Base-by-base conservation (phyloP, 2,329 filamentous ascomycete genomes). In the Aspergillus sp. region DNA sequence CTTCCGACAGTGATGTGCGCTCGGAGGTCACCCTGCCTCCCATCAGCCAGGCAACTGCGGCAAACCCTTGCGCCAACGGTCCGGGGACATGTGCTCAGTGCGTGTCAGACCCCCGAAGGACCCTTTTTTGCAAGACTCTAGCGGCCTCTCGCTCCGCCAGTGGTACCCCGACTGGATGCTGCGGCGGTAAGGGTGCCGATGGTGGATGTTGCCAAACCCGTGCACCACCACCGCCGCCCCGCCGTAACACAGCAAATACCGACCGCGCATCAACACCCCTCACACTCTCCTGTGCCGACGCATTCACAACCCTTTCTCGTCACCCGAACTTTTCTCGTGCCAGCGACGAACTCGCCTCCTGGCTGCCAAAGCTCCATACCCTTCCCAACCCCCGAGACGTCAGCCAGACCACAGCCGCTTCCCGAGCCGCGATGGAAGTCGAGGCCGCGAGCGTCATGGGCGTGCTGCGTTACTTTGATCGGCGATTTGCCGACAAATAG, bases 391-490 rank as follows among this genome's bases (percentile, higher is more conserved):
- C 75, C 0, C 67, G 68, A 49, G 67, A 76, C 40, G 60, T 76
- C 56, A 70, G 23, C 66, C 41, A 45, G 8, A 19, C 52, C 14
- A 40, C 45, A 19, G n/a, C 64, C 11, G 64, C 59, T 5, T 61
- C 66, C 15, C 64, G 75, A 51, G 82, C 82, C 43, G 86, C 89
- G 1, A 86, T 92, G 66, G 90, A 93, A 71, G 89, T 93, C 15
- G 90, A 93, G 74, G 89, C 90, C 6, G 90, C 90, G 0, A 92
- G 89, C 72, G 91, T 93, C 55, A 92, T 93, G 90, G 88, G 88
- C 43, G 90, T 92, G n/a, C 75, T 93, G 59, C 90, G 90, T 73
- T 87, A 90, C 62, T 93, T 93, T 75, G 90, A 93, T 67, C 82
- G 90, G 50, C 79, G 90, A 54, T 93, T 93, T 56, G 74, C 75